These are phyloP conservation scores for Hanseniaspora lachancei DNA, from an alignment of 805 yeast genomes.

Conservation along the genomic window DNA sequence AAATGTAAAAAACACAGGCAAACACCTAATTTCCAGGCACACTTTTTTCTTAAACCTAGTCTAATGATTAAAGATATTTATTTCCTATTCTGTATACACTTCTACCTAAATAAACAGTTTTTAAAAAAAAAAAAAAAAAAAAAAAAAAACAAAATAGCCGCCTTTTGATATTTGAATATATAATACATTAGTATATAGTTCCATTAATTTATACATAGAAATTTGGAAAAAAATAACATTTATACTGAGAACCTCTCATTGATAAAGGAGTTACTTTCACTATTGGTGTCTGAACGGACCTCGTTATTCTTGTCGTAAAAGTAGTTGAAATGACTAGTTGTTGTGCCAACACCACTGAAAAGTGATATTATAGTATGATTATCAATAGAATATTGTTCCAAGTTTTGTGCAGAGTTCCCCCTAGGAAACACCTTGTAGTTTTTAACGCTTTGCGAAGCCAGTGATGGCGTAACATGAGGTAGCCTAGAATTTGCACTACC, in stretches of 20 bases:
- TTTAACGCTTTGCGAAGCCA: conserved; percentile 14
- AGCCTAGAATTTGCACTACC: neutral
- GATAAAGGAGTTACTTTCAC: neutral
- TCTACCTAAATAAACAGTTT: neutral
- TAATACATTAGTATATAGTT: no score
- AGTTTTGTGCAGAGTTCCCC: neutral
- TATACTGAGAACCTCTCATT: neutral
- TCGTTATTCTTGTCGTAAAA: neutral
- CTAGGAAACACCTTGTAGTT: conserved; percentile 9
- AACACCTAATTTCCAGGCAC: neutral
- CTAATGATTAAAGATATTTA: neutral
- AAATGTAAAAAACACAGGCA: neutral
- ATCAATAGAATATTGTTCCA: neutral
- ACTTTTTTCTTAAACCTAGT: neutral
- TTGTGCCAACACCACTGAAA: conserved; percentile 10
- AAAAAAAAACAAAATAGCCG: neutral
- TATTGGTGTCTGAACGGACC: neutral
- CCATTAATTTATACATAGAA: neutral
- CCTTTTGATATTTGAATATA: neutral
- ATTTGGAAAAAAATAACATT: neutral
- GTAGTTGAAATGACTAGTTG: conserved; percentile 8
- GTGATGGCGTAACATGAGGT: conserved; percentile 15
- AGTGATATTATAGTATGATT: neutral
- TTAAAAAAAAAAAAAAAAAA: neutral
- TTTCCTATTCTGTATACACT: neutral